Evolutionary conservation across 768 basidiomycete genomes (phyloP).

Genomic region (Ephemerocybe angulata): DNA sequence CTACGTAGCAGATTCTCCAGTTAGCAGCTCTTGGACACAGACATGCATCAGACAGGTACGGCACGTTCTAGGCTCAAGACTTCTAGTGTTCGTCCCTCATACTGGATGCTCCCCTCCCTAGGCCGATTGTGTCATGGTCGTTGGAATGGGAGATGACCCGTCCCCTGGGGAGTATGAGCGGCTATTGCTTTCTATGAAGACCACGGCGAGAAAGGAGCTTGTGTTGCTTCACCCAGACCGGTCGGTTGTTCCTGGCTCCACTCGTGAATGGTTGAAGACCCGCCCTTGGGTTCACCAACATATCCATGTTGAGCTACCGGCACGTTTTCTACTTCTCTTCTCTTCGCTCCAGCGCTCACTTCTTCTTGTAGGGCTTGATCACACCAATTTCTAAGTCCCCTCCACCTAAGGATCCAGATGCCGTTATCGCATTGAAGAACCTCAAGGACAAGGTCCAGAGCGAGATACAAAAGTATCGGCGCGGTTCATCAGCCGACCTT

Average conservation of each 20-base stretch:
- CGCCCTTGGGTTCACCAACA: constrained; percentile 97
- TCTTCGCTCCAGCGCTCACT: constrained; percentile 7
- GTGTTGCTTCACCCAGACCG: constrained; percentile 91
- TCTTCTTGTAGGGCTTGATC: constrained; percentile 59
- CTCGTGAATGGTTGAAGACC: constrained; percentile 94
- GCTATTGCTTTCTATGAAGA: constrained; percentile 90
- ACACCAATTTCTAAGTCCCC: constrained; percentile 57
- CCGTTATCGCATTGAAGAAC: constrained; percentile 83
- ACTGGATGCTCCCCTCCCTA: constrained; percentile 20
- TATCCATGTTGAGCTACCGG: constrained; percentile 89
- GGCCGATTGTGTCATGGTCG: constrained; percentile 92
- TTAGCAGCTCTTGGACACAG: constrained; percentile 95
- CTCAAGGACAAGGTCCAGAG: constrained; percentile 90
- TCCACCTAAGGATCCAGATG: constrained; percentile 78
- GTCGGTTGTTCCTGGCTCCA: constrained; percentile 84
- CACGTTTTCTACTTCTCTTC: constrained; percentile 22
- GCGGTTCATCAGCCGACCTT: constrained; percentile 56
- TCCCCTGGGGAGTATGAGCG: constrained; percentile 92
- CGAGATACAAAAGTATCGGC: constrained; percentile 77
- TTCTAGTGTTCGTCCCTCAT: background rate
- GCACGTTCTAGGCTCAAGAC: background rate
- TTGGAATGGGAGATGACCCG: constrained; percentile 92
- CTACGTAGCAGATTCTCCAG: constrained; percentile 94
- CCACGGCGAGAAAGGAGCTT: constrained; percentile 96
- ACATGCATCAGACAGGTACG: constrained; percentile 91